Base-by-base conservation (phyloP, 2,329 filamentous ascomycete genomes). In the Teratosphaeria gauchensis region DNA sequence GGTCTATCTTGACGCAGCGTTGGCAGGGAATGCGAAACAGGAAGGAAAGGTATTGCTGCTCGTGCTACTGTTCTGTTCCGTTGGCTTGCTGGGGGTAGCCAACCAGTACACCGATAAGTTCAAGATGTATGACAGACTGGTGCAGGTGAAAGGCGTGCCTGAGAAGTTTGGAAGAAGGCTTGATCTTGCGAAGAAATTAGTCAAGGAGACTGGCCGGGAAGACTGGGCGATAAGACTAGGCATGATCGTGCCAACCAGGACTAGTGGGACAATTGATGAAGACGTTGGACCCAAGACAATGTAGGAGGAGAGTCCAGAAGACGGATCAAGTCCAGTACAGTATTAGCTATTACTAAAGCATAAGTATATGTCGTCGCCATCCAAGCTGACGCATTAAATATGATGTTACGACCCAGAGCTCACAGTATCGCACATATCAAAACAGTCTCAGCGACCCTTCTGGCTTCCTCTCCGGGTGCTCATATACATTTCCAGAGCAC, bases 11-110 rank as follows among this genome's bases (percentile, higher is more conserved):
- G 79, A 80, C 51, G 82, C 81, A 5, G 77, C 79, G 1, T 69
- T 84, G 21, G 78, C 79, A 58, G 80, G 78, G 11, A 85, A 85
- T 67, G 77, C 82, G 59, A 77, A 76, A 0, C 77, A 82, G 65
- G 73, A 74, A 0, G 82, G 82, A 3, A 77, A 80, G 38, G 69
- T 84, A 9, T 71, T 80, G 3, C 73, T 85, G 46, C 75, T 84
- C 62, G 69, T 71, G 0, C 69, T 84, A 55, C 67, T 85, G 54
- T 69, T 85, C 11, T 57, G 74, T n/a, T 82, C 79, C 28, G 81
- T 80, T 0, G 81, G 74, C 0, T 62, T 84, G 33, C 69, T 86
- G 12, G 80, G 79, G 2, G 63, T 83, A 30, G 80, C 80, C 61
- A 85, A 85, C 61, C 73, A 76, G 1, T 72, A 77, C 56, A 76